Evolutionary conservation across 495 filamentous ascomycete genomes (phyloP).

Genomic region (Podospora appendiculata): DNA sequence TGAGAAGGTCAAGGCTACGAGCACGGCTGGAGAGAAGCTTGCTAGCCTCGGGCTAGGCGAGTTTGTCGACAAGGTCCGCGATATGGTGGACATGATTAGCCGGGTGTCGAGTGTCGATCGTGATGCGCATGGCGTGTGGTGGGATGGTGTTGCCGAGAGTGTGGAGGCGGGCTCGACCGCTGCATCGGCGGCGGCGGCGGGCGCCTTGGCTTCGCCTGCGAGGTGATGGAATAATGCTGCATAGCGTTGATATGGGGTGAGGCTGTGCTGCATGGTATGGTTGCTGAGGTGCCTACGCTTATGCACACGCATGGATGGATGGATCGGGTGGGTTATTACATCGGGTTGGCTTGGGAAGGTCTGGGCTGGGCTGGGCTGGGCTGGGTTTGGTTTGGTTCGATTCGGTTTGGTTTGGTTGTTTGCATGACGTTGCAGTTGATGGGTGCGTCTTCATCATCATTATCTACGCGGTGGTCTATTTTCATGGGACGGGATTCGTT

Average conservation of each 20-base stretch:
- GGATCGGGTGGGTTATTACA: no score
- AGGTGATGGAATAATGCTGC: no score
- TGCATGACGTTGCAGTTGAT: not conserved
- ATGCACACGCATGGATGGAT: no score
- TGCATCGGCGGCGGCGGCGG: no score
- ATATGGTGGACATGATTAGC: conserved; percentile 70
- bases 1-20: conserved; percentile 74
- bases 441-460: not conserved
- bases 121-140: conserved; percentile 69
- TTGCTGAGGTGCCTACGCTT: no score
- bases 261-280: no score
- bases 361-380: not conserved
- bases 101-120: conserved; percentile 74
- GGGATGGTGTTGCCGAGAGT: conserved; percentile 57
- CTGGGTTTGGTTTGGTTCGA: not conserved
- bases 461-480: no score
- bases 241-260: no score
- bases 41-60: conserved; percentile 76
- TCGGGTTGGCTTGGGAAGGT: no score
- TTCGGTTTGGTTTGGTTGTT: not conserved
- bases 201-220: no score
- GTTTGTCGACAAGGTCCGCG: conserved; percentile 78
- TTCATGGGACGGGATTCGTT: no score
- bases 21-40: conserved; percentile 74
- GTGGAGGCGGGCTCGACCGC: conserved; percentile 15